Conservation (phyloP, 2,329 filamentous ascomycete genomes). For the Clonostachys rhizophaga region DNA sequence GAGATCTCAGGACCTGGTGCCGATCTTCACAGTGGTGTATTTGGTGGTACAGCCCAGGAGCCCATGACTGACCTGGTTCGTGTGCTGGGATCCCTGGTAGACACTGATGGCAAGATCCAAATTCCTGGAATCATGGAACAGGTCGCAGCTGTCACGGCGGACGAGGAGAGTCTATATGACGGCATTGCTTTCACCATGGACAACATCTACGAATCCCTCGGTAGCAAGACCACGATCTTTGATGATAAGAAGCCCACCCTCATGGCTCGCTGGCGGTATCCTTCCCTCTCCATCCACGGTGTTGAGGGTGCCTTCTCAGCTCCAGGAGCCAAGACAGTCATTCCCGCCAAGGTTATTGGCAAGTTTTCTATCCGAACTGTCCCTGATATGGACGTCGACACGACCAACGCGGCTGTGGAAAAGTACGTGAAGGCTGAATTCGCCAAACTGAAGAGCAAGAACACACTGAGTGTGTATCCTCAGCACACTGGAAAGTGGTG, state of each 20-base stretch:
- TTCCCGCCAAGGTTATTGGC: constrained; percentile 94
- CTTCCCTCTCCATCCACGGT: constrained; percentile 90
- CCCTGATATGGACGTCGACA: constrained; percentile 91
- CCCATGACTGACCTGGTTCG: constrained; percentile 95
- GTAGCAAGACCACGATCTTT: constrained; percentile 82
- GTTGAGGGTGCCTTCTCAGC: constrained; percentile 92
- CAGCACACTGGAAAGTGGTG: constrained; percentile 98
- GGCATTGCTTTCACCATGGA: constrained; percentile 95
- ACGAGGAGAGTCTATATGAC: constrained; percentile 85
- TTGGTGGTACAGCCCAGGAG: constrained; percentile 93
- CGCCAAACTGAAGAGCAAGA: constrained; percentile 86
- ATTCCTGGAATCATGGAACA: constrained; percentile 94
- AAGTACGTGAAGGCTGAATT: constrained; percentile 82
- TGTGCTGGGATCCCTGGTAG: constrained; percentile 78
- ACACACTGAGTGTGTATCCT: constrained; percentile 74
- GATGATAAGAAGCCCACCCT: constrained; percentile 86
- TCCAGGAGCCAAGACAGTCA: constrained; percentile 95
- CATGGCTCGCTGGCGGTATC: constrained; percentile 95
- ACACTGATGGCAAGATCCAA: constrained; percentile 85
- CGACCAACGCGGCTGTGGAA: constrained; percentile 81
- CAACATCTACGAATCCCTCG: constrained; percentile 86
- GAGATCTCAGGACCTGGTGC: constrained; percentile 87
- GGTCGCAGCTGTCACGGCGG: constrained; percentile 80
- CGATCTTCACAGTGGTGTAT: constrained; percentile 95
- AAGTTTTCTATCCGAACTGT: constrained; percentile 99